Percentiles rank a stretch among this genome's conserved stretches.
Conservation (phyloP, 805 yeast genomes). For the Suhomyces emberorum region DNA sequence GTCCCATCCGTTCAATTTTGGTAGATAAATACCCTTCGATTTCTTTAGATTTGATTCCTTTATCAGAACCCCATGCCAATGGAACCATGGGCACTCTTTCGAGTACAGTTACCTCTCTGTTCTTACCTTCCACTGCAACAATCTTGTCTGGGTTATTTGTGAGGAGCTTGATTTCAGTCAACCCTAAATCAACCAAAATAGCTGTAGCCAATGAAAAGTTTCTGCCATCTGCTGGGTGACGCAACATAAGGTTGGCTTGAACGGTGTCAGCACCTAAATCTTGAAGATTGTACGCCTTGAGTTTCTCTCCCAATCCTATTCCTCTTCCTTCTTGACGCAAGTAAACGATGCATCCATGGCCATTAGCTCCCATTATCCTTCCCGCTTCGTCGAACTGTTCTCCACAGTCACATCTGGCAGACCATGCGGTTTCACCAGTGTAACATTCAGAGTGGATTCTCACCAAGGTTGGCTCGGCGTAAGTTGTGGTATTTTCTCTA, state of each 20-base stretch:
- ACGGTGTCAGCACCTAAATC: slow-evolving; percentile 99
- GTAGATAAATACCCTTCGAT: slow-evolving; percentile 92
- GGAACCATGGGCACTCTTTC: slow-evolving; percentile 98
- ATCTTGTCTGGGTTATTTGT: slow-evolving; percentile 98
- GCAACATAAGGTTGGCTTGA: slow-evolving; percentile 84
- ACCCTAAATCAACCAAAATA: slow-evolving; percentile 78
- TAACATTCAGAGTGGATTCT: slow-evolving; percentile 97
- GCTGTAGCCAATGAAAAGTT: slow-evolving; percentile 93
- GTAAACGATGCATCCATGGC: slow-evolving; percentile 93
- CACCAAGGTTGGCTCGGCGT: slow-evolving; percentile 55
- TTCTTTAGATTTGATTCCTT: slow-evolving; percentile 79
- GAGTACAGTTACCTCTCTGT: slow-evolving; percentile 67
- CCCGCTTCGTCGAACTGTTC: slow-evolving; percentile 99
- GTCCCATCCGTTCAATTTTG: slow-evolving; percentile 97
- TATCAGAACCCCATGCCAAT: slow-evolving; percentile 67
- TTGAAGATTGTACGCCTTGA: slow-evolving; percentile 94
- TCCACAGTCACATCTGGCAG: slow-evolving; percentile 98
- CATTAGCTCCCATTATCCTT: slow-evolving; percentile 78
- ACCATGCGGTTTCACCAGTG: slow-evolving; percentile 99
- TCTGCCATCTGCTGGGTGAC: slow-evolving; percentile 98
- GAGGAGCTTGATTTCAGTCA: slow-evolving; percentile 65
- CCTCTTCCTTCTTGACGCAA: slow-evolving; percentile 98
- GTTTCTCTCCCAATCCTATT: slow-evolving; percentile 95
- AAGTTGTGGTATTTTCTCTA: slow-evolving; percentile 22
- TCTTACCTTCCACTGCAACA: slow-evolving; percentile 87